A percentile compares a stretch with the other conserved stretches of the same genome.
Evolutionary conservation across 352 stramenopile species (phyloP).

Genomic region (Phytophthora brassicae): DNA sequence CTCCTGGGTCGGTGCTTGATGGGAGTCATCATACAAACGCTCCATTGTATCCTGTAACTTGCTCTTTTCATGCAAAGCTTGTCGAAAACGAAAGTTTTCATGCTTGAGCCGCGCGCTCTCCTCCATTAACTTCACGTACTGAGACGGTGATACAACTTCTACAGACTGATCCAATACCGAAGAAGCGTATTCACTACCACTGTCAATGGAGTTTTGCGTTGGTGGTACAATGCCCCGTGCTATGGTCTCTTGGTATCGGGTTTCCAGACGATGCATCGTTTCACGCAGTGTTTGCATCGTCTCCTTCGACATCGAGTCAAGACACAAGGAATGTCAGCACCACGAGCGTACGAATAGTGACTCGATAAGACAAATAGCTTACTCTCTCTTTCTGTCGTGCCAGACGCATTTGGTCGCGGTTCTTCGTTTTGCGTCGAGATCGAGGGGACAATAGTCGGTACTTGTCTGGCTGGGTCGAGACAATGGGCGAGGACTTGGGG

Average conservation of each 20-base stretch:
- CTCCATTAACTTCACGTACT: constrained; percentile 43
- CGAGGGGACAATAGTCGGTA: constrained; percentile 38
- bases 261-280: constrained; percentile 50
- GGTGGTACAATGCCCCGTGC: constrained; percentile 4
- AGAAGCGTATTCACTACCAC: neutral
- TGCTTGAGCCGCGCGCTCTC: constrained; percentile 39
- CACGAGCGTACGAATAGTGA: neutral
- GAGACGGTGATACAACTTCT: neutral
- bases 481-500: constrained; percentile 6
- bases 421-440: constrained; percentile 50
- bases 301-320: constrained; percentile 31
- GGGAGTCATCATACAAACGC: constrained; percentile 39
- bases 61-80: constrained; percentile 46
- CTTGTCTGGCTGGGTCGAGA: constrained; percentile 3
- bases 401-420: constrained; percentile 56
- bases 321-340: neutral
- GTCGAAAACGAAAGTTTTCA: constrained; percentile 46
- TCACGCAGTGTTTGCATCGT: constrained; percentile 49
- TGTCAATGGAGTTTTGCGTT: neutral
- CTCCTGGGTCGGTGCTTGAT: constrained; percentile 14
- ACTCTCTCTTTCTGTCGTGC: constrained; percentile 50
- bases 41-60: constrained; percentile 54
- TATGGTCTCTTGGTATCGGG: constrained; percentile 26
- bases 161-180: neutral
- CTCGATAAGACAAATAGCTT: neutral